These are phyloP conservation scores for Kuraishia ogatae DNA, from an alignment of 805 yeast species.

Conservation along the genomic window DNA sequence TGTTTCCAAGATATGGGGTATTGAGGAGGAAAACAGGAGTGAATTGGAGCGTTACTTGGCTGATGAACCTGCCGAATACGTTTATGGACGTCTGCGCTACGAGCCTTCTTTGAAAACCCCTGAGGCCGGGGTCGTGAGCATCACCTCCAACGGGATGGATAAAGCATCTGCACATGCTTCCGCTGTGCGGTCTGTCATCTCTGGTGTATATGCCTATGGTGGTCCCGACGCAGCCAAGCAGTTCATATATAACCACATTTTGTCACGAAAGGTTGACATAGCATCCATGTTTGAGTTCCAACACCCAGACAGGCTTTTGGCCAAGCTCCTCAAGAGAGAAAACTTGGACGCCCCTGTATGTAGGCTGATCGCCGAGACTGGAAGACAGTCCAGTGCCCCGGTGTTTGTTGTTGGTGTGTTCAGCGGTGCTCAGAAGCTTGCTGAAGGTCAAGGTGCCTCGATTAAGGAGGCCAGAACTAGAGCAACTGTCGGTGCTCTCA, in stretches of 20 bases:
- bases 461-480: slow-evolving; percentile 86
- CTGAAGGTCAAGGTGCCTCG: slow-evolving; percentile 92
- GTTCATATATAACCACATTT: slow-evolving; percentile 66
- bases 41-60: slow-evolving; percentile 58
- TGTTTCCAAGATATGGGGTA: slow-evolving; percentile 81
- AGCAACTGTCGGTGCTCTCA: slow-evolving; percentile 84
- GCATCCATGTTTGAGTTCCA: slow-evolving; percentile 69
- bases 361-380: slow-evolving; percentile 86
- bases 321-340: slow-evolving; percentile 69
- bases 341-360: slow-evolving; percentile 67
- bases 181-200: slow-evolving; percentile 75
- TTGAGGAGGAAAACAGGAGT: slow-evolving; percentile 62
- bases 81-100: slow-evolving; percentile 62
- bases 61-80: slow-evolving; percentile 57
- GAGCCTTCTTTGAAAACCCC: slow-evolving; percentile 18
- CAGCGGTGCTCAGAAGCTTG: slow-evolving; percentile 72
- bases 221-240: slow-evolving; percentile 56
- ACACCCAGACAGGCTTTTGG: slow-evolving; percentile 79
- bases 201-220: slow-evolving; percentile 69
- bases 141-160: slow-evolving; percentile 30
- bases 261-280: slow-evolving; percentile 77
- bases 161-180: slow-evolving; percentile 43
- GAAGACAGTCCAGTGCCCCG: slow-evolving; percentile 77
- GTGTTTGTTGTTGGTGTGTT: slow-evolving; percentile 89
- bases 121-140: slow-evolving; percentile 43